Percentiles rank a stretch among this genome's conserved stretches.
Conservation (phyloP, 257 asterid species). For the Nicotiana obtusifolia region DNA sequence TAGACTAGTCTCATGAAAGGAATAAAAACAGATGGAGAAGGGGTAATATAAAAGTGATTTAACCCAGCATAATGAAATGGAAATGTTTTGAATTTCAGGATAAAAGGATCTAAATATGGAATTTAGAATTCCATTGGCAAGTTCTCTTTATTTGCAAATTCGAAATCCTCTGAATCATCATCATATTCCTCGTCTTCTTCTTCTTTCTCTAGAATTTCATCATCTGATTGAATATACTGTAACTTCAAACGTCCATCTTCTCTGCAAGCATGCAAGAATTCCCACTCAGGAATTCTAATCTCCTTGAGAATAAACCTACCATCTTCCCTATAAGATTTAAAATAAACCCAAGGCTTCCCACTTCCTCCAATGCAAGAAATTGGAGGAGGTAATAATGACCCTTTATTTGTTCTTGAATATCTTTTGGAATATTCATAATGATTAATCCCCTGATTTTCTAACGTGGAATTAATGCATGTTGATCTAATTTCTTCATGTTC, state of each 20-base stretch:
- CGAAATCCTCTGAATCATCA: background rate
- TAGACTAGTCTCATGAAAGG: no score
- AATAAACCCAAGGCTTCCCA: conserved; percentile 65
- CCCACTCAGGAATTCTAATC: conserved; percentile 57
- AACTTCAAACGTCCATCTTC: conserved; percentile 70
- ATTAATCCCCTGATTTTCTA: conserved; percentile 9
- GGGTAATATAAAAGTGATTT: no score
- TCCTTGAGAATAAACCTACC: conserved; percentile 81
- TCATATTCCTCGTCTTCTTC: conserved; percentile 5
- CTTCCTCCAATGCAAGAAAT: conserved; percentile 68
- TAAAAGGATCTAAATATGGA: background rate
- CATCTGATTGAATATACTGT: conserved; percentile 52
- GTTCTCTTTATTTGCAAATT: background rate
- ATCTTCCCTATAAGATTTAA: conserved; percentile 49
- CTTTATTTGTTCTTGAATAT: conserved; percentile 24
- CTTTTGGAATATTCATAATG: conserved; percentile 23
- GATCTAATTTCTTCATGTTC: conserved; percentile 13
- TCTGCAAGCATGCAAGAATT: conserved; percentile 62
- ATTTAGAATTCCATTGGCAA: background rate
- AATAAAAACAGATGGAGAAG: no score
- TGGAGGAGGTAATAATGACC: conserved; percentile 64
- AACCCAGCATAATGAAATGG: no score
- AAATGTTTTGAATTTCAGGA: no score
- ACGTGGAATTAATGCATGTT: background rate
- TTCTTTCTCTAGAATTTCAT: conserved; percentile 39